Percentiles rank a stretch among this genome's conserved stretches.
Evolutionary conservation across 1,139 yeast species (phyloP).

Genomic region (Zygosaccharomyces sapae): DNA sequence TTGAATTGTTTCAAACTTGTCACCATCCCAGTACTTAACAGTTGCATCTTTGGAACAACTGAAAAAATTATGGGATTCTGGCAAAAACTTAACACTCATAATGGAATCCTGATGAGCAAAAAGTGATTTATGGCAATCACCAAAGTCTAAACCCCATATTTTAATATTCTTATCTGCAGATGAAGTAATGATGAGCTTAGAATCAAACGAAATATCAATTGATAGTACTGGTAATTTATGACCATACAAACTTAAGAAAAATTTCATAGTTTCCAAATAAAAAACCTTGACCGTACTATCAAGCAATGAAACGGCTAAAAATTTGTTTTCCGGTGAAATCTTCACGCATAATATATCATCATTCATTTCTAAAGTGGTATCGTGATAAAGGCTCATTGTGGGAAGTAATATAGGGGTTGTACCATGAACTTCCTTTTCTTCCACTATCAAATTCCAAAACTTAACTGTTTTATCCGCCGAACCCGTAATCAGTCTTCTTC

Average conservation of each 20-base stretch:
- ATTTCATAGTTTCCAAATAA: slow-evolving; percentile 78
- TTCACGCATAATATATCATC: slow-evolving; percentile 82
- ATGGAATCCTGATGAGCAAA: slow-evolving; percentile 97
- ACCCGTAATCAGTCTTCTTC: slow-evolving; percentile 80
- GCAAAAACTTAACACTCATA: slow-evolving; percentile 80
- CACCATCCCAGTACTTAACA: slow-evolving; percentile 97
- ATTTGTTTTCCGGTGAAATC: slow-evolving; percentile 76
- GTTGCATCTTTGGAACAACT: slow-evolving; percentile 86
- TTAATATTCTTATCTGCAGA: slow-evolving; percentile 97
- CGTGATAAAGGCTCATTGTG: slow-evolving; percentile 60
- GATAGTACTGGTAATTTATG: slow-evolving; percentile 92
- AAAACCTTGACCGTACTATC: slow-evolving; percentile 94
- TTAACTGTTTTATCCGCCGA: slow-evolving; percentile 89
- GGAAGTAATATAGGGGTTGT: slow-evolving; percentile 49
- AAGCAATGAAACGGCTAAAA: slow-evolving; percentile 76
- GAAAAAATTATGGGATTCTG: slow-evolving; percentile 81
- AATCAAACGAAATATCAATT: slow-evolving; percentile 83
- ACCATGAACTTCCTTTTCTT: slow-evolving; percentile 65
- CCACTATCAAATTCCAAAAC: slow-evolving; percentile 80
- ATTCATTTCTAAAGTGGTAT: slow-evolving; percentile 73
- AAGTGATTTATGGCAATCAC: slow-evolving; percentile 95
- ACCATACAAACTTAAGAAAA: slow-evolving; percentile 85
- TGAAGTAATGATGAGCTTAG: slow-evolving; percentile 81
- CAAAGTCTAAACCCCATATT: slow-evolving; percentile 97
- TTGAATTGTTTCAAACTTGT: slow-evolving; percentile 90